Conservation (phyloP, 352 stramenopile genomes). For the Pythium dissimile region DNA sequence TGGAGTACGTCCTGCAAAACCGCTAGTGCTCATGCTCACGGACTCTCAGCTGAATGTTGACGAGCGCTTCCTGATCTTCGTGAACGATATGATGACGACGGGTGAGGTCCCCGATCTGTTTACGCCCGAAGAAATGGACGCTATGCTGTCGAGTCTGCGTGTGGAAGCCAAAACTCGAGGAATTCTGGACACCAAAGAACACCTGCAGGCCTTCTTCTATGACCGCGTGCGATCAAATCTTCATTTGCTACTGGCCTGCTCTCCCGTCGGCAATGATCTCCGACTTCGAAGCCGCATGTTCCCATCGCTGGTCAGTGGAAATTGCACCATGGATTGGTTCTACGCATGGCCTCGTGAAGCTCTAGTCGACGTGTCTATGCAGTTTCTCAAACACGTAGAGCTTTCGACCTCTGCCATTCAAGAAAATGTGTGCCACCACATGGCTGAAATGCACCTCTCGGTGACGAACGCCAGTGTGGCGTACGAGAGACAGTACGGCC, state of each 20-base stretch:
- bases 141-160: constrained; percentile 68
- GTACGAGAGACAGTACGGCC: constrained; percentile 70
- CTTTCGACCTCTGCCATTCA: constrained; percentile 65
- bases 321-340: constrained; percentile 88
- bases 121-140: constrained; percentile 85
- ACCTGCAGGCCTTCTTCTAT: constrained; percentile 89
- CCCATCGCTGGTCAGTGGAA: constrained; percentile 61
- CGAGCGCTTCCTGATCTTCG: constrained; percentile 81
- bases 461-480: constrained; percentile 73
- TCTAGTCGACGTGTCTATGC: constrained; percentile 81
- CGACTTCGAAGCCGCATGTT: constrained; percentile 80
- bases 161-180: constrained; percentile 81
- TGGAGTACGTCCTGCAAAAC: constrained; percentile 79
- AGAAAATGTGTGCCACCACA: constrained; percentile 92
- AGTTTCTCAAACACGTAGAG: constrained; percentile 81
- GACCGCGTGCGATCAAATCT: constrained; percentile 85
- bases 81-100: constrained; percentile 84
- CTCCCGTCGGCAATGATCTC: constrained; percentile 71
- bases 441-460: constrained; percentile 89
- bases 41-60: constrained; percentile 83
- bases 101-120: constrained; percentile 85
- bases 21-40: constrained; percentile 87
- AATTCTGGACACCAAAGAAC: constrained; percentile 88
- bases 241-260: constrained; percentile 86
- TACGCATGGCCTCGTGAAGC: constrained; percentile 89